Conservation (phyloP, 2,329 filamentous ascomycete genomes). For the Pyrenochaeta sp. region DNA sequence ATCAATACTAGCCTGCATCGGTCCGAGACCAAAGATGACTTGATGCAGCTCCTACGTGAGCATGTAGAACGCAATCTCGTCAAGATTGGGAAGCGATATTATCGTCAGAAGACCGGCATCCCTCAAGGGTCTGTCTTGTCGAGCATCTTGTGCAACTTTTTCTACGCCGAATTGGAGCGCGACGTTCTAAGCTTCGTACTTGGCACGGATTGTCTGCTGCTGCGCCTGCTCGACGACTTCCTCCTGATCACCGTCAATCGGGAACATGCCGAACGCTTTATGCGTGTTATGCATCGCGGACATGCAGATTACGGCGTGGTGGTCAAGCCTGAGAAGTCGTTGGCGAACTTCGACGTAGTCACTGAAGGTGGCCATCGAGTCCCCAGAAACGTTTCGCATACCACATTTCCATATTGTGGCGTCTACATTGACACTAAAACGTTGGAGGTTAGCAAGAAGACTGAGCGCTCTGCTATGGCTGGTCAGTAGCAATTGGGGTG, state of each 20-base stretch:
- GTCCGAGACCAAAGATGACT: constrained; percentile 63
- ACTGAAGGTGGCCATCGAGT: constrained; percentile 60
- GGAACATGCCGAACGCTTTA: constrained; percentile 73
- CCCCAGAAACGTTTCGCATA: constrained; percentile 50
- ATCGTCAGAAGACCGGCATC: constrained; percentile 87
- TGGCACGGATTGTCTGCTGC: constrained; percentile 68
- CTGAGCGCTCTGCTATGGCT: constrained; percentile 59
- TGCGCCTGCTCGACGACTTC: constrained; percentile 93
- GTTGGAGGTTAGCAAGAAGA: constrained; percentile 77
- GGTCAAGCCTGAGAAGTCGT: constrained; percentile 79
- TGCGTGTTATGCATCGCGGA: constrained; percentile 81
- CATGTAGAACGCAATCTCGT: constrained; percentile 89
- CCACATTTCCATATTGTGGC: constrained; percentile 88
- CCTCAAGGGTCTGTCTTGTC: constrained; percentile 93
- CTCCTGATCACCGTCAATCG: constrained; percentile 80
- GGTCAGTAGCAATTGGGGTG: constrained; percentile 51
- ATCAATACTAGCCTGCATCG: constrained; percentile 72
- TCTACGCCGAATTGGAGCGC: constrained; percentile 87
- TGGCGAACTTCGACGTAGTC: constrained; percentile 80
- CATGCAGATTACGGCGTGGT: constrained; percentile 80
- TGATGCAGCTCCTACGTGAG: constrained; percentile 76
- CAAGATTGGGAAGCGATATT: constrained; percentile 87
- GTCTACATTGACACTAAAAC: constrained; percentile 76
- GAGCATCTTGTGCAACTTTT: constrained; percentile 89
- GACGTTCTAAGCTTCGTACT: constrained; percentile 73